phyloP scores from a whole-genome alignment of 768 basidiomycete species.

The Mycena epipterygia region DNA sequence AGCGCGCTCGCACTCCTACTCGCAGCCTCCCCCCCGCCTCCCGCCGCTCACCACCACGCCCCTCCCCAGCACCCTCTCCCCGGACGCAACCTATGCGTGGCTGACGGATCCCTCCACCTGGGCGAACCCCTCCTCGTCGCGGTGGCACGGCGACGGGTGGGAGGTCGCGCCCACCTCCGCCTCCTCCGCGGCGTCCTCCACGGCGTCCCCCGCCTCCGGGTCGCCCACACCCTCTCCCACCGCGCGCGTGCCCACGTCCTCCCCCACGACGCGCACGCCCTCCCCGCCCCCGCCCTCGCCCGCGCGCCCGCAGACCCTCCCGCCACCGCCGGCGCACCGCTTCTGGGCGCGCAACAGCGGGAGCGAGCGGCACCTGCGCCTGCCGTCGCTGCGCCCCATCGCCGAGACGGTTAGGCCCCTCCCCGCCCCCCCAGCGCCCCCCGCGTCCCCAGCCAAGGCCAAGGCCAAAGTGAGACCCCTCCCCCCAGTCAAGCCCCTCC shows the following conservation, averaged over 20 bases:
- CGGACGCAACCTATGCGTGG: constrained; percentile 31
- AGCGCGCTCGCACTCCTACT: neutral
- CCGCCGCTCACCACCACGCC: neutral
- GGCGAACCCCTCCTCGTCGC: constrained; percentile 19
- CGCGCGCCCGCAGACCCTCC: neutral
- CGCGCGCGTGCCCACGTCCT: neutral
- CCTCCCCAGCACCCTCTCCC: constrained; percentile 12
- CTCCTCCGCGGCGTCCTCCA: constrained; percentile 12
- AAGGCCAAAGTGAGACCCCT: too few relatives aligned
- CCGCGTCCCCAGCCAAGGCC: too few relatives aligned
- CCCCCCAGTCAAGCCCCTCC: neutral
- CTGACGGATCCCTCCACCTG: constrained; percentile 33
- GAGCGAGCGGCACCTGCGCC: constrained; percentile 11
- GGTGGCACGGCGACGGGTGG: constrained; percentile 38
- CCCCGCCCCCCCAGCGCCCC: too few relatives aligned
- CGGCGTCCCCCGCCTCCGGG: constrained; percentile 10
- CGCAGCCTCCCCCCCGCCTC: neutral
- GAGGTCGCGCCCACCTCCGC: constrained; percentile 26
- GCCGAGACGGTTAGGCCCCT: constrained; percentile 15
- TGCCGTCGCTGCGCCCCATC: constrained; percentile 28
- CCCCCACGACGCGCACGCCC: neutral
- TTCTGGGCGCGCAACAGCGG: constrained; percentile 33
- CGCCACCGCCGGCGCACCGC: constrained; percentile 13
- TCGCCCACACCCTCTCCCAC: neutral
- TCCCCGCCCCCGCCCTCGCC: neutral